phyloP scores from a whole-genome alignment of 2,329 filamentous ascomycete genomes.

The Fusarium coicis region DNA sequence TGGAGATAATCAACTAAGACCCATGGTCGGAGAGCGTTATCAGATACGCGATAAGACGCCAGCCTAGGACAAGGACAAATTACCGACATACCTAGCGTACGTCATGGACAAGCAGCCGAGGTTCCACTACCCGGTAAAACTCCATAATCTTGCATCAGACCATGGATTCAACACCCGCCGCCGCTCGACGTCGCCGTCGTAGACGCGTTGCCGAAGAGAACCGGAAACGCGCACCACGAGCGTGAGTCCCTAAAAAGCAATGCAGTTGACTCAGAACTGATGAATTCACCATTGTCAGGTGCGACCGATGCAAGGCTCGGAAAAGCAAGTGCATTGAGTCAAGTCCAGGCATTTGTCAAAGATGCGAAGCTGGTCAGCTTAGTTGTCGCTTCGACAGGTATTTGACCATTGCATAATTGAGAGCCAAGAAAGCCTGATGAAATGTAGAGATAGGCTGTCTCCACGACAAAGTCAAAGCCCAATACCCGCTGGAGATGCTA shows the following conservation, averaged over 20 bases:
- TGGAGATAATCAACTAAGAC: background rate
- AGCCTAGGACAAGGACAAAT: background rate
- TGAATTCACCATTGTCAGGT: background rate
- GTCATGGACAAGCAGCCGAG: background rate
- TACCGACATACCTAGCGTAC: background rate
- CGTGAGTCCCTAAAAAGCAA: background rate
- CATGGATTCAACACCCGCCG: background rate
- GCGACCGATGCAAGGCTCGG: conserved; percentile 1
- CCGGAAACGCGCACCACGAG: background rate
- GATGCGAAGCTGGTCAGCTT: background rate
- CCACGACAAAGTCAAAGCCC: background rate
- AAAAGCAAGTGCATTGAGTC: background rate
- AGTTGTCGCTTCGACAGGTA: background rate
- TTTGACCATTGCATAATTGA: rapidly evolving
- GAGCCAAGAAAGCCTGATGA: rapidly evolving
- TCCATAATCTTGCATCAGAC: background rate
- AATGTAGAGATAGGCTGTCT: background rate
- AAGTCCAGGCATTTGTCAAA: background rate
- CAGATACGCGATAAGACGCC: background rate
- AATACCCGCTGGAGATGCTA: background rate
- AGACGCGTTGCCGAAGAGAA: conserved; percentile 9
- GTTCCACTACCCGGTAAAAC: background rate
- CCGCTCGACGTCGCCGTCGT: background rate
- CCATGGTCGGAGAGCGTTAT: background rate
- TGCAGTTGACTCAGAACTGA: rapidly evolving